Percentiles rank a stretch among this genome's conserved stretches.
Conservation (phyloP, 140 eudicot genomes). For the Anethum foeniculum region DNA sequence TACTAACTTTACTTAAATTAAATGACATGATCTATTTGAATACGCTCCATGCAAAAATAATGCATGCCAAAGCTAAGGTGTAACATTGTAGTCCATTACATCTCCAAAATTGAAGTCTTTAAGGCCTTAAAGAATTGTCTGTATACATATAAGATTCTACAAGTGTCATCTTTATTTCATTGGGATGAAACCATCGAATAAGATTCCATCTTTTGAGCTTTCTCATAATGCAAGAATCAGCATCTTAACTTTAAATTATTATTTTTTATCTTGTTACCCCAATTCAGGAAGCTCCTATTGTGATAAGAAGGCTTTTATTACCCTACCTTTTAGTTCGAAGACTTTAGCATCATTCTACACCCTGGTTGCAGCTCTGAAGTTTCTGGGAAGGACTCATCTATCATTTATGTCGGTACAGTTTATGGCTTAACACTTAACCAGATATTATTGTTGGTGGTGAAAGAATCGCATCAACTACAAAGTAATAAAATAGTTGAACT, state of each 20-base stretch:
- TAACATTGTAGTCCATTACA: too few species aligned
- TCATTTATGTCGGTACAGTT: background rate
- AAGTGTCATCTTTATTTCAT: background rate
- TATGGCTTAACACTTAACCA: background rate
- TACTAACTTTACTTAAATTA: background rate
- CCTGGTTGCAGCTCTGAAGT: background rate
- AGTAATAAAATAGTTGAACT: background rate
- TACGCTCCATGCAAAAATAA: background rate
- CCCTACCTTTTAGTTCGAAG: background rate
- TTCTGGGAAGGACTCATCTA: background rate
- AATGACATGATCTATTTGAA: background rate
- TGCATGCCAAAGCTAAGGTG: background rate
- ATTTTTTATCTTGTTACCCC: constrained; percentile 18
- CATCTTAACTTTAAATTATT: constrained; percentile 13
- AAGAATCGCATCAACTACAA: background rate
- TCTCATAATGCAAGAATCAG: constrained; percentile 23
- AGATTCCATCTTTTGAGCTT: constrained; percentile 35
- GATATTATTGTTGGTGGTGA: background rate
- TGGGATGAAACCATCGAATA: constrained; percentile 13
- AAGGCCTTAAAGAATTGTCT: constrained; percentile 15
- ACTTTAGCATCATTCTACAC: constrained; percentile 9
- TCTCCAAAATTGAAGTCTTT: background rate
- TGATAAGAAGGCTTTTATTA: background rate
- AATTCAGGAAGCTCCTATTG: constrained; percentile 5
- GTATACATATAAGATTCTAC: constrained; percentile 10